Conservation (phyloP, 805 yeast species). For the Pichia kluyveri region DNA sequence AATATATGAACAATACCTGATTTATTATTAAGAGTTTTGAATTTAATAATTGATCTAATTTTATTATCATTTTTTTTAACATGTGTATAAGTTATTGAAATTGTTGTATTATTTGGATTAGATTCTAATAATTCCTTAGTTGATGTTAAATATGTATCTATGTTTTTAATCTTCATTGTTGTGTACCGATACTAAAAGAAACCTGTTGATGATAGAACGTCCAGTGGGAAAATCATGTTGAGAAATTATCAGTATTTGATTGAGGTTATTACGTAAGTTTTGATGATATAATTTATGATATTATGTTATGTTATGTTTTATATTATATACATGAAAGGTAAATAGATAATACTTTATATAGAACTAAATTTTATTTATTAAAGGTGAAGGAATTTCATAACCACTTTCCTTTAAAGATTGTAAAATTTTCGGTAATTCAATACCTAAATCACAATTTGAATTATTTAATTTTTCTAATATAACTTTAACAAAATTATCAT, state of each 20-base stretch:
- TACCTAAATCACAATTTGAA: conserved; percentile 28
- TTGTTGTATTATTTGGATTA: conserved; percentile 21
- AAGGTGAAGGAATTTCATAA: conserved; percentile 13
- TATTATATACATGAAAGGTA: background rate
- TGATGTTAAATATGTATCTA: conserved; percentile 24
- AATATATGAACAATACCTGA: conserved; percentile 54
- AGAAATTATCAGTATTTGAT: background rate
- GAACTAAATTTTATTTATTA: background rate
- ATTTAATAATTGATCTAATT: conserved; percentile 27
- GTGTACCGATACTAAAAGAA: no score
- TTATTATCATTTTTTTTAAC: conserved; percentile 14
- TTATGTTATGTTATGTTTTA: no score
- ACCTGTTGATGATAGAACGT: no score
- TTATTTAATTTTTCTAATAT: conserved; percentile 32
- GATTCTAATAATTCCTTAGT: conserved; percentile 23
- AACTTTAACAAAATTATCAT: conserved; percentile 25
- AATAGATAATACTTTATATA: background rate
- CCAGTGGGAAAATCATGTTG: background rate
- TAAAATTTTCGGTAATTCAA: conserved; percentile 30
- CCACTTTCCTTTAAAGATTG: conserved; percentile 13
- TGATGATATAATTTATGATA: no score
- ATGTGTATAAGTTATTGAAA: conserved; percentile 28
- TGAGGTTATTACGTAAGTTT: no score
- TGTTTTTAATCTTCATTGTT: conserved; percentile 17
- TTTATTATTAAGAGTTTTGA: conserved; percentile 59